A percentile compares a stretch with the other conserved stretches of the same genome.
Evolutionary conservation across 208 protist genomes (phyloP).

Genomic region (Trypanosomatidae sp.): DNA sequence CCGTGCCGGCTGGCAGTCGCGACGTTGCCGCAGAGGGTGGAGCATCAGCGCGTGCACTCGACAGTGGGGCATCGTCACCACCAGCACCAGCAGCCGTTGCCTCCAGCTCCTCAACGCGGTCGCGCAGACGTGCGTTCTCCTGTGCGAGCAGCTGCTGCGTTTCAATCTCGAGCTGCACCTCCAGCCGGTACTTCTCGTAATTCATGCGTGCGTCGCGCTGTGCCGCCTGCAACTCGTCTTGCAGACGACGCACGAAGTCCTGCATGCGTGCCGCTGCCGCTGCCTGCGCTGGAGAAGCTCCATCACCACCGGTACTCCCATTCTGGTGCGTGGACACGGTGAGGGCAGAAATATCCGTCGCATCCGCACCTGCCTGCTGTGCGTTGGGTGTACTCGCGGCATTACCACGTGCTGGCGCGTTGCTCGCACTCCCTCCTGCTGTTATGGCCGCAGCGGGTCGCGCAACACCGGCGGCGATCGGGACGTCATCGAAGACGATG

Average conservation of each 20-base stretch:
- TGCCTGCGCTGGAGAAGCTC: background rate
- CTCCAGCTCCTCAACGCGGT: constrained; percentile 13
- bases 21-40: too few species aligned
- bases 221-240: constrained; percentile 22
- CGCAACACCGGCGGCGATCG: background rate
- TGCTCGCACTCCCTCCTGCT: background rate
- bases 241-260: constrained; percentile 21
- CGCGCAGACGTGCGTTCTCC: constrained; percentile 27
- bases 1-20: too few species aligned
- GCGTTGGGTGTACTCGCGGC: background rate
- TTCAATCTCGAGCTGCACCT: constrained; percentile 24
- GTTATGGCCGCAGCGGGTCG: too few species aligned
- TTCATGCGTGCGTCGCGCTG: constrained; percentile 26
- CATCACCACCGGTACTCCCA: background rate
- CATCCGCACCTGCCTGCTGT: background rate
- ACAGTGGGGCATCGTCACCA: too few species aligned
- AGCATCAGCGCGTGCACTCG: too few species aligned
- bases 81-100: too few species aligned
- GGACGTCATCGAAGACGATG: constrained; percentile 48
- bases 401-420: background rate
- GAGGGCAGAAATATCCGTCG: constrained; percentile 5
- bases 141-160: constrained; percentile 28
- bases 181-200: constrained; percentile 29
- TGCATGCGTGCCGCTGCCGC: constrained; percentile 12
- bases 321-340: constrained; percentile 2